These are phyloP conservation scores for Solanum raphanifolium DNA, from an alignment of 257 asterid genomes.

Conservation along the genomic window DNA sequence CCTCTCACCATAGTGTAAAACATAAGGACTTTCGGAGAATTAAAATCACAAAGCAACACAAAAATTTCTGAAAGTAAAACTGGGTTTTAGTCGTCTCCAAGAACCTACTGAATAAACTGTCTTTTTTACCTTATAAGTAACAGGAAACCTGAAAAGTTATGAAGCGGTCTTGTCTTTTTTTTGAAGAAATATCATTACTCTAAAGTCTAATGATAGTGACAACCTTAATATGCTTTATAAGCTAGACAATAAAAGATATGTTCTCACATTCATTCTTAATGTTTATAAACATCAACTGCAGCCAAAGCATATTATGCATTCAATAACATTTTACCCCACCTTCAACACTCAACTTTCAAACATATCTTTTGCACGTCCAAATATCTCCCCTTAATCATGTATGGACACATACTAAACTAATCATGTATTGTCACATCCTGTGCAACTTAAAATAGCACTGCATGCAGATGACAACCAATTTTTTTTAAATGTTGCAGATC, in stretches of 20 bases:
- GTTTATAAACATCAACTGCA: not conserved
- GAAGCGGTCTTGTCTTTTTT: not conserved
- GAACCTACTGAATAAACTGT: not conserved
- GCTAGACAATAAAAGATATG: not conserved
- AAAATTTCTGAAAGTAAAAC: not conserved
- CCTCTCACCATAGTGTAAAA: not conserved
- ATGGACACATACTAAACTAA: not conserved
- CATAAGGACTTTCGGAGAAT: not conserved
- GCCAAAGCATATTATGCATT: not conserved
- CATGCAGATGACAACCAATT: not conserved
- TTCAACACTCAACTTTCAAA: not conserved
- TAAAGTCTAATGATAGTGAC: not conserved
- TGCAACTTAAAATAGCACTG: not conserved
- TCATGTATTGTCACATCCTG: not conserved
- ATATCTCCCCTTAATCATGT: not conserved
- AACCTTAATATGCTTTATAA: not conserved
- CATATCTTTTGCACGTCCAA: not conserved
- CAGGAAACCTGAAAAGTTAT: not conserved
- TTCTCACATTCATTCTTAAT: not conserved
- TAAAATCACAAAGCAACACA: not conserved
- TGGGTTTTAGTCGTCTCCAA: not conserved
- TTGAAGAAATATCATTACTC: not conserved
- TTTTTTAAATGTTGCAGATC: not conserved
- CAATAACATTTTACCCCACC: not conserved
- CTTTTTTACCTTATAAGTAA: not conserved